These are phyloP conservation scores for Metarhizium sp. DNA, from an alignment of 2,329 filamentous ascomycete genomes.

Conservation along the genomic window DNA sequence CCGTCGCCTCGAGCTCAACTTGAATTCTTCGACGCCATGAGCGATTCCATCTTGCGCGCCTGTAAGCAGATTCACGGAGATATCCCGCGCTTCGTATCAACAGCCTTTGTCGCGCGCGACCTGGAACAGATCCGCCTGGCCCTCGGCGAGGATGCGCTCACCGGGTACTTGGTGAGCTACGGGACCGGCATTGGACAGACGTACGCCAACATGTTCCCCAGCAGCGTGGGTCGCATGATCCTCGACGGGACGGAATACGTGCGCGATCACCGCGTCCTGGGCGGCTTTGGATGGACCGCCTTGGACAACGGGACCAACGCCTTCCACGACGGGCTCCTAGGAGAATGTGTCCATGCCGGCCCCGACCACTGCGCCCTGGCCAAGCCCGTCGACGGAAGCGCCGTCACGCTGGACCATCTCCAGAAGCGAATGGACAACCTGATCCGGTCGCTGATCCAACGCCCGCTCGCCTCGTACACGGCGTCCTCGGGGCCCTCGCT, in stretches of 20 bases:
- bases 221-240: constrained; percentile 36
- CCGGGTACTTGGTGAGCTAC: constrained; percentile 40
- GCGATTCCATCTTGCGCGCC: constrained; percentile 32
- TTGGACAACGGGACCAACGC: constrained; percentile 40
- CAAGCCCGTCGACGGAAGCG: constrained; percentile 15
- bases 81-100: constrained; percentile 35
- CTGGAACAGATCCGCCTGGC: constrained; percentile 38
- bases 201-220: constrained; percentile 40
- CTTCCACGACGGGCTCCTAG: constrained; percentile 40
- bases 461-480: constrained; percentile 30
- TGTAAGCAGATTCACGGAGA: constrained; percentile 35
- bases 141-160: constrained; percentile 35
- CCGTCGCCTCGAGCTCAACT: constrained; percentile 27
- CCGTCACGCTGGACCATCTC: constrained; percentile 26
- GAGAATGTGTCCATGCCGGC: constrained; percentile 39
- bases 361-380: constrained; percentile 35
- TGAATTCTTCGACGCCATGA: constrained; percentile 34
- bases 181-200: constrained; percentile 44
- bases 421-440: constrained; percentile 29
- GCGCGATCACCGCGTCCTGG: constrained; percentile 33
- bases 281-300: constrained; percentile 35
- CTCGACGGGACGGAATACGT: constrained; percentile 40
- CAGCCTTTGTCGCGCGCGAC: constrained; percentile 37
- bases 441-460: constrained; percentile 25
- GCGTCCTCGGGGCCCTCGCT: constrained; percentile 30